A percentile compares a stretch with the other conserved stretches of the same genome.
phyloP scores from a whole-genome alignment of 768 basidiomycete genomes.

The Hypholoma sublateritium region DNA sequence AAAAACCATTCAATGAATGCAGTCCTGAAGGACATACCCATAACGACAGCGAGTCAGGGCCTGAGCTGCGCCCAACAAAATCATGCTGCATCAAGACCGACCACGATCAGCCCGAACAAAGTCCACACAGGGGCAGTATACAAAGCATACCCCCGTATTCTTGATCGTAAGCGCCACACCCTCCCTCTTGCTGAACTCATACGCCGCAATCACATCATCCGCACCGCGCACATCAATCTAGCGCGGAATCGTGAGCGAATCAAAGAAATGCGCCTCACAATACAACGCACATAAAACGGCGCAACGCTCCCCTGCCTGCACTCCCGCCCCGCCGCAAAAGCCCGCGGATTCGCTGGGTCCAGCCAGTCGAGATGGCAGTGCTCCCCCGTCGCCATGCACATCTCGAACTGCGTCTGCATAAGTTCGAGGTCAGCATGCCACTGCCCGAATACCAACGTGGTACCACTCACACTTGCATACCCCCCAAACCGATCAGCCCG shows the following conservation, averaged over 20 bases:
- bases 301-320: constrained; percentile 36
- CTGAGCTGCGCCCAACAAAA: constrained; percentile 49
- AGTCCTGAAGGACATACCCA: constrained; percentile 33
- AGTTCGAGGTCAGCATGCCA: neutral
- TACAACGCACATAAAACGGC: neutral
- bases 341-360: constrained; percentile 25
- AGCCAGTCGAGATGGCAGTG: constrained; percentile 48
- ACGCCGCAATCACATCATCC: constrained; percentile 43
- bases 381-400: constrained; percentile 45
- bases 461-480: neutral
- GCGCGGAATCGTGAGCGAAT: too few species aligned
- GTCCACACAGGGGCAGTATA: neutral
- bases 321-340: constrained; percentile 25
- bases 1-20: neutral
- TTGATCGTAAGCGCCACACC: constrained; percentile 45
- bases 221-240: constrained; percentile 42
- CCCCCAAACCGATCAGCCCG: constrained; percentile 18
- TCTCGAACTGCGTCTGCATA: constrained; percentile 48
- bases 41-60: constrained; percentile 39
- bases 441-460: neutral
- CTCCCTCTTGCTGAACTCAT: constrained; percentile 39
- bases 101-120: neutral
- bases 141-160: constrained; percentile 43
- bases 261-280: neutral
- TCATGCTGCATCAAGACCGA: constrained; percentile 39